phyloP scores from a whole-genome alignment of 441 rosid species.

The Erodium texanum region DNA sequence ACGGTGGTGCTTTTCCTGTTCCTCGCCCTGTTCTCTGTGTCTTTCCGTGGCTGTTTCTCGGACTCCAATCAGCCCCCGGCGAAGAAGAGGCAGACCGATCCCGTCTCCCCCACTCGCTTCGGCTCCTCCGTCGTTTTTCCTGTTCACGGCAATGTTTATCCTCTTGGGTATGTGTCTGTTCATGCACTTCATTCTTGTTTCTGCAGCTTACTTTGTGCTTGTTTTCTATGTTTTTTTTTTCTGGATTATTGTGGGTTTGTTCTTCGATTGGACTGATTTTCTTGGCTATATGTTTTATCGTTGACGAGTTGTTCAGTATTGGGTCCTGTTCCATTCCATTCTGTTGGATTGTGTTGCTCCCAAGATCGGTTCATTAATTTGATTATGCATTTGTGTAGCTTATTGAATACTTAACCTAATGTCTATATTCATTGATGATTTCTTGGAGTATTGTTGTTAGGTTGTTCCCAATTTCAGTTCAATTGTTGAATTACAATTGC shows the following conservation, averaged over 20 bases:
- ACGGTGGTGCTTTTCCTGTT: background rate
- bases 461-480: background rate
- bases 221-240: background rate
- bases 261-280: background rate
- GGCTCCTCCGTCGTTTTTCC: constrained; percentile 55
- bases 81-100: constrained; percentile 21
- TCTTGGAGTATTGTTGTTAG: background rate
- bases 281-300: background rate
- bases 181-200: background rate
- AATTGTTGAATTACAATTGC: background rate
- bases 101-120: constrained; percentile 4
- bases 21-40: background rate
- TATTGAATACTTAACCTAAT: background rate
- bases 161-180: constrained; percentile 50
- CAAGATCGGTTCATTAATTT: background rate
- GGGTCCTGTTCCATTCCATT: constrained; percentile 1
- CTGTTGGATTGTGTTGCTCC: no score
- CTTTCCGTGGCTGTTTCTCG: constrained; percentile 22
- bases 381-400: background rate
- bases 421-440: background rate
- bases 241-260: background rate
- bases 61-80: constrained; percentile 22
- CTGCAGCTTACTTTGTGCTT: constrained; percentile 4
- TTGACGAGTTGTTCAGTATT: background rate
- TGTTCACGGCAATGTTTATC: constrained; percentile 70